Evolutionary conservation across 2,329 filamentous ascomycete species (phyloP).

Genomic region (Zarea fungicola): DNA sequence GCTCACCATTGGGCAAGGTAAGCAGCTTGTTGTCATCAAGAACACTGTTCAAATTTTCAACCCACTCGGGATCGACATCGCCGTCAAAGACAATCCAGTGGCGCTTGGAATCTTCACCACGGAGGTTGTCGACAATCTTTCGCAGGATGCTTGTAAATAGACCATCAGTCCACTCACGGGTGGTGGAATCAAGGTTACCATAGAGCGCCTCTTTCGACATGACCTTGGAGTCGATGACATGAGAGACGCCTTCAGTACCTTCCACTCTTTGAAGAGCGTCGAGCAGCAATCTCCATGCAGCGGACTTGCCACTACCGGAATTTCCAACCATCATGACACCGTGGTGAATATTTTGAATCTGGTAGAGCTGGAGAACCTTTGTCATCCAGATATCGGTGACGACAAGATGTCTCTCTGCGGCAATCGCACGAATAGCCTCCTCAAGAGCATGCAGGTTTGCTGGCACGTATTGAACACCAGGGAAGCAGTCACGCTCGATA

Average conservation of each 20-base stretch:
- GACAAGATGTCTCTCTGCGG: slow-evolving; percentile 78
- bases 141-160: slow-evolving; percentile 95
- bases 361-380: slow-evolving; percentile 93
- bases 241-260: slow-evolving; percentile 85
- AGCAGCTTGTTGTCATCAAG: slow-evolving; percentile 98
- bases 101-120: slow-evolving; percentile 91
- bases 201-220: slow-evolving; percentile 99
- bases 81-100: slow-evolving; percentile 99
- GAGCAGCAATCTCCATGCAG: slow-evolving; percentile 87
- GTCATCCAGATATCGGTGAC: slow-evolving; percentile 96
- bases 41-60: slow-evolving; percentile 99
- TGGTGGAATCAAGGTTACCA: slow-evolving; percentile 92
- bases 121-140: slow-evolving; percentile 97
- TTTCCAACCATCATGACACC: slow-evolving; percentile 99
- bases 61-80: slow-evolving; percentile 98
- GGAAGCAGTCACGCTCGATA: slow-evolving; percentile 84
- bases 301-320: slow-evolving; percentile 95
- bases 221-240: slow-evolving; percentile 98
- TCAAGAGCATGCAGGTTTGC: slow-evolving; percentile 78
- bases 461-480: slow-evolving; percentile 86
- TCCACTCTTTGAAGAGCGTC: slow-evolving; percentile 89
- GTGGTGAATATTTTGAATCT: slow-evolving; percentile 96
- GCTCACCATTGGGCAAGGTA: slow-evolving; percentile 94
- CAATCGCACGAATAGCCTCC: slow-evolving; percentile 74
- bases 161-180: slow-evolving; percentile 97